Percentiles rank a stretch among this genome's conserved stretches.
phyloP scores from a whole-genome alignment of 768 basidiomycete species.

The Kockovaella imperatae region DNA sequence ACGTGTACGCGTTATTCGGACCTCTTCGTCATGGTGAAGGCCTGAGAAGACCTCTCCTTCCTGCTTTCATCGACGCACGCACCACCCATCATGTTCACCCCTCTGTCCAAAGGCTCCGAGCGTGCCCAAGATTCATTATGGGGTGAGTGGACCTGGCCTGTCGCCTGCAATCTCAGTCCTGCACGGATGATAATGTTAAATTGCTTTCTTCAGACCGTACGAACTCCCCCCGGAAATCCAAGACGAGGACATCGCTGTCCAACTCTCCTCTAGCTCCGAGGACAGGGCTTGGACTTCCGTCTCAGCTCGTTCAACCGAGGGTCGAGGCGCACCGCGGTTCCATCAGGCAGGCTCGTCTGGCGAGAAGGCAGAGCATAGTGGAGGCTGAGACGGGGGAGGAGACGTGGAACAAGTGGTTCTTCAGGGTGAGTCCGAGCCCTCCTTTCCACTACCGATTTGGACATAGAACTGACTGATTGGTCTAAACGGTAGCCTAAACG shows the following conservation, averaged over 20 bases:
- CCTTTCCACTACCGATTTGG: neutral
- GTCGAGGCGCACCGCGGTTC: neutral
- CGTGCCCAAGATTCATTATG: constrained; percentile 38
- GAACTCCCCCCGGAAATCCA: constrained; percentile 21
- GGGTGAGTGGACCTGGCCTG: constrained; percentile 27
- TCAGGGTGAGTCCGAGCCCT: constrained; percentile 17
- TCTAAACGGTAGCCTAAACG: constrained; percentile 34
- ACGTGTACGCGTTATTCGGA: too few species aligned
- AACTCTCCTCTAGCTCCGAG: constrained; percentile 4
- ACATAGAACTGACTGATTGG: neutral
- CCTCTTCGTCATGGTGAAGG: too few species aligned
- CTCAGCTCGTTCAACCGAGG: neutral
- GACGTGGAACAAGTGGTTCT: constrained; percentile 24
- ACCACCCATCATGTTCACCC: constrained; percentile 46
- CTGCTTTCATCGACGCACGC: too few species aligned
- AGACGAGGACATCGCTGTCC: constrained; percentile 1
- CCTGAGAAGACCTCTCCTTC: too few species aligned
- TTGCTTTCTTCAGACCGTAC: constrained; percentile 15
- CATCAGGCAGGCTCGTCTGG: constrained; percentile 5
- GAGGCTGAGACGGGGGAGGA: constrained; percentile 13
- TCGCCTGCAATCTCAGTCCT: too few species aligned
- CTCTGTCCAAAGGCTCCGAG: constrained; percentile 41
- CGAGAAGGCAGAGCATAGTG: constrained; percentile 9
- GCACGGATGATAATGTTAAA: neutral
- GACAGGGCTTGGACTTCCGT: neutral